phyloP scores from a whole-genome alignment of 2,329 filamentous ascomycete genomes.

The Ceratocystiopsis minuta region DNA sequence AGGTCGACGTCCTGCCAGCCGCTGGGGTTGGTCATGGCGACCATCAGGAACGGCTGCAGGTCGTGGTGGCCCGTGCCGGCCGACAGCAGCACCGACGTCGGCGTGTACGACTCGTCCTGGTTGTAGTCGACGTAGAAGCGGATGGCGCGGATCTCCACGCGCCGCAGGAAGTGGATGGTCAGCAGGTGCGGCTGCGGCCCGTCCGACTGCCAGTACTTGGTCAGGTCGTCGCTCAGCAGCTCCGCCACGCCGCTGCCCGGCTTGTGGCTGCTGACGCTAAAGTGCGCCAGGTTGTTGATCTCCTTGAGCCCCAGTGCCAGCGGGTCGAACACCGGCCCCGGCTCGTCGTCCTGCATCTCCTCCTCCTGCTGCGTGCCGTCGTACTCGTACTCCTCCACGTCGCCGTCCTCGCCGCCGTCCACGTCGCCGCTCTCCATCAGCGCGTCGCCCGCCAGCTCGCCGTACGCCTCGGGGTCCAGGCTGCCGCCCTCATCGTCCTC shows the following conservation, averaged over 20 bases:
- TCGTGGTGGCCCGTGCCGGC: constrained; percentile 87
- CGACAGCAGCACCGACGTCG: constrained; percentile 75
- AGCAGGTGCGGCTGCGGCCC: constrained; percentile 69
- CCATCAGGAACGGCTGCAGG: constrained; percentile 68
- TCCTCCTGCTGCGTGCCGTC: constrained; percentile 9
- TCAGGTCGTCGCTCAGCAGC: constrained; percentile 54
- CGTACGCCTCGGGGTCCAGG: too few species aligned
- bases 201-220: constrained; percentile 73
- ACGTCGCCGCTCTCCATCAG: neutral
- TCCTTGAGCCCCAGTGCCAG: constrained; percentile 50
- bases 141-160: constrained; percentile 60
- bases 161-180: constrained; percentile 67
- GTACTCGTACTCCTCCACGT: constrained; percentile 1
- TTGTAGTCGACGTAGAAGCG: constrained; percentile 82
- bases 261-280: constrained; percentile 68
- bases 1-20: constrained; percentile 82
- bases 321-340: constrained; percentile 26
- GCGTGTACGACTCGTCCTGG: constrained; percentile 90
- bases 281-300: constrained; percentile 67
- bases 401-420: constrained; percentile 7
- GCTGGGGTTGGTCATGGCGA: constrained; percentile 59
- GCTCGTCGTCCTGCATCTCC: constrained; percentile 6
- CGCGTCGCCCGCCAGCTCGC: too few species aligned
- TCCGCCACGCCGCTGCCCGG: constrained; percentile 63
- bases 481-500: neutral